Percentiles rank a stretch among this genome's conserved stretches.
Evolutionary conservation across 1,139 yeast species (phyloP).

Genomic region (Yamadazyma kanchanaburiensis): DNA sequence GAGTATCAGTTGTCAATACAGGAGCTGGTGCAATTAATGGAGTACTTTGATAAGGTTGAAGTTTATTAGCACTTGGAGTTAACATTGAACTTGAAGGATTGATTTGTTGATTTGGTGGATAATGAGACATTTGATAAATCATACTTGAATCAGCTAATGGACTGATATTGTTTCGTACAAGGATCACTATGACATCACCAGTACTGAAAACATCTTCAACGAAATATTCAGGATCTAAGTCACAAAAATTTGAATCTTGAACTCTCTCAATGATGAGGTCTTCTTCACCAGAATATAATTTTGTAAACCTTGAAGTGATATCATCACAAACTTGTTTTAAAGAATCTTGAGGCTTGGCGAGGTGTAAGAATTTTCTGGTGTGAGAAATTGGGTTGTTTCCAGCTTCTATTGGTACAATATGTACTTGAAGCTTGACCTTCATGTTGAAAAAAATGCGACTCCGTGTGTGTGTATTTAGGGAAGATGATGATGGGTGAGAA

Average conservation of each 20-base stretch:
- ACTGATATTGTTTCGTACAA: conserved; percentile 39
- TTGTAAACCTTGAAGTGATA: conserved; percentile 47
- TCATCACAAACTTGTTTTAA: conserved; percentile 50
- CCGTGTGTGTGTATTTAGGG: not conserved
- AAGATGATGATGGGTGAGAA: not conserved
- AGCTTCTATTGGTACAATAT: conserved; percentile 29
- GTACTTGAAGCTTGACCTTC: conserved; percentile 38
- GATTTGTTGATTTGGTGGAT: too few relatives aligned
- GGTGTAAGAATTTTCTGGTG: conserved; percentile 56
- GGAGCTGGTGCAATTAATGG: conserved; percentile 23
- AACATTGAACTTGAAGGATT: not conserved
- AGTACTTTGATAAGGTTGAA: conserved; percentile 15
- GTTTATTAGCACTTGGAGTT: conserved; percentile 1
- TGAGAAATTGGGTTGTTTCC: conserved; percentile 11
- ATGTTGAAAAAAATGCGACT: too few relatives aligned
- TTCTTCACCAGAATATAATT: conserved; percentile 61
- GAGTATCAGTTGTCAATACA: conserved; percentile 14
- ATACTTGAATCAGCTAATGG: conserved; percentile 3
- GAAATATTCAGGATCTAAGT: conserved; percentile 70
- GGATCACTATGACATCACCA: conserved; percentile 53
- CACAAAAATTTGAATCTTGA: conserved; percentile 66
- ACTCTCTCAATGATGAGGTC: conserved; percentile 51
- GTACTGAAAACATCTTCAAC: conserved; percentile 60
- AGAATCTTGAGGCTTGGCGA: conserved; percentile 46
- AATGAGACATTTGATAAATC: not conserved